phyloP scores from a whole-genome alignment of 805 yeast genomes.

The Candida maltosa region DNA sequence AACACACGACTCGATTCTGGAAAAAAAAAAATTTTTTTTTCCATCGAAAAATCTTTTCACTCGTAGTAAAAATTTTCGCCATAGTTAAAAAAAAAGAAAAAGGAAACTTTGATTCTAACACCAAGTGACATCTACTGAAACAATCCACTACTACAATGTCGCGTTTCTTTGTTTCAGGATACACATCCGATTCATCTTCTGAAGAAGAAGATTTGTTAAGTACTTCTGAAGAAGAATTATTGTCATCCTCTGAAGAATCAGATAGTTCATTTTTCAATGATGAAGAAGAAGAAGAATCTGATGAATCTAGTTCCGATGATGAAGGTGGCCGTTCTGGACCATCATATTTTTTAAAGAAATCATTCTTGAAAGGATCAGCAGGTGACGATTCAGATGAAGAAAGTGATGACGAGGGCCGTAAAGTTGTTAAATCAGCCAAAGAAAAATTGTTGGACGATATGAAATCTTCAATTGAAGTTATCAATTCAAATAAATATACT shows the following conservation, averaged over 20 bases:
- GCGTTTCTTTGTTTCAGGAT: constrained; percentile 77
- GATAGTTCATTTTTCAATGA: constrained; percentile 53
- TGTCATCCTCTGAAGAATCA: constrained; percentile 43
- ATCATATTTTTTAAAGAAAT: constrained; percentile 52
- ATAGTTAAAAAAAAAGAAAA: no score
- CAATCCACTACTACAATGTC: constrained; percentile 56
- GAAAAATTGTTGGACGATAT: constrained; percentile 91
- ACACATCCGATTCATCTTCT: constrained; percentile 54
- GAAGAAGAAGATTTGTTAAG: constrained; percentile 49
- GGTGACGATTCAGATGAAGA: constrained; percentile 41
- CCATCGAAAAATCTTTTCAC: no score
- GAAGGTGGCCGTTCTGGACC: constrained; percentile 44
- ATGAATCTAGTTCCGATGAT: constrained; percentile 34
- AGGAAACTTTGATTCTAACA: no score
- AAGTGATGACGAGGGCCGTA: constrained; percentile 74
- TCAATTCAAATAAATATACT: constrained; percentile 65
- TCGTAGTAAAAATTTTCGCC: no score
- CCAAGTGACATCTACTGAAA: no score
- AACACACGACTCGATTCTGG: no score
- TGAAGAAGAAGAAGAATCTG: constrained; percentile 19
- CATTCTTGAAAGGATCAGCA: constrained; percentile 40
- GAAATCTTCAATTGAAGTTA: constrained; percentile 58
- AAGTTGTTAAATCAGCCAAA: constrained; percentile 88
- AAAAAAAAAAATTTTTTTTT: no score
- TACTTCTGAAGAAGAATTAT: constrained; percentile 60